Evolutionary conservation across 2,329 filamentous ascomycete species (phyloP), one percentile per base, ranked within the genome.

Genomic region (Periconia sp.): DNA sequence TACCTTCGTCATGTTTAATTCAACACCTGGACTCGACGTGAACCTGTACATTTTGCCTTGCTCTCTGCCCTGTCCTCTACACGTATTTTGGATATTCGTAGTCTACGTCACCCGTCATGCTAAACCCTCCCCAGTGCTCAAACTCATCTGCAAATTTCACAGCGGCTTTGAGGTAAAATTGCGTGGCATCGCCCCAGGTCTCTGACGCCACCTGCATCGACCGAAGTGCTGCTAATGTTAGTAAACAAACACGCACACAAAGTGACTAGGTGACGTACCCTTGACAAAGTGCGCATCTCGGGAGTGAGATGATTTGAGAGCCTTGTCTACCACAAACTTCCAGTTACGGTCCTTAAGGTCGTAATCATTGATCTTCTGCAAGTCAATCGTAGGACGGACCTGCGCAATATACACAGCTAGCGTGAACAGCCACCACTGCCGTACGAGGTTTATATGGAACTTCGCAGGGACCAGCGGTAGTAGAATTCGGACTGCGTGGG

Each of bases 371-470:
- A 94, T 78, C 17, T 80, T 77, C 43, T 86, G 80, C n/a, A 82
- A 73, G 40, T 87, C 80, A 43, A 96, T 83, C 44, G 78, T 73
- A 1, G 92, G 94, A 15, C 92, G 80, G 18, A 87, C 73, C 60
- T 89, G 86, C 2, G 84, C 74, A 39, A 96, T 82, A 64, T 94
- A 97, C 9, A 92, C 81, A 0, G 84, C 81, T 29, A 96, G 69
- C 0, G 87, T 83, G 29, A 96, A 80, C 4, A 99, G 73, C 88
- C 90, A 96, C 91, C 94, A 97, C 66, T 95, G 85, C 26, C 88
- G 79, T 7, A 97, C 78, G 4, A 99, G 74, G 16, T 75, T 75
- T 32, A 90, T 68, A 56, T 96, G 92, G 57, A 85, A 86, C 59
- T 83, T 82, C 11, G 78, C 70, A 0, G 91, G 90, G 9, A 96